phyloP scores from a whole-genome alignment of 106 monocot genomes.

The Platanthera zijinensis region DNA sequence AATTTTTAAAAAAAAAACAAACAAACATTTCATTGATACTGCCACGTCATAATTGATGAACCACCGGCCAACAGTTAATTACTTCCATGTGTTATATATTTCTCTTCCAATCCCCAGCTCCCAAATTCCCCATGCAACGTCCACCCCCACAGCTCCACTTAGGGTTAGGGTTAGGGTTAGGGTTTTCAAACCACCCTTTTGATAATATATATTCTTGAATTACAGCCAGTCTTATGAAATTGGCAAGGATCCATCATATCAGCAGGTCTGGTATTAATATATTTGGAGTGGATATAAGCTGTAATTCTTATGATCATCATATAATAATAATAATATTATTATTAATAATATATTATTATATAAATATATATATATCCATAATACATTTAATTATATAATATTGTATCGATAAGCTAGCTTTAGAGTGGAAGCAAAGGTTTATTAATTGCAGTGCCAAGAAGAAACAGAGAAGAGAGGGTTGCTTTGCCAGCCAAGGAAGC shows the following conservation, averaged over 20 bases:
- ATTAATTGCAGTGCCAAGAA: constrained; percentile 60
- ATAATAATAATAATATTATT: not conserved
- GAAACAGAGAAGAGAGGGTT: constrained; percentile 92
- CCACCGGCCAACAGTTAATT: not conserved
- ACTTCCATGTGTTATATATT: not conserved
- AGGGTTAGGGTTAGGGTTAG: constrained; percentile 31
- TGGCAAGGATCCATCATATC: no score
- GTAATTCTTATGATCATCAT: not conserved
- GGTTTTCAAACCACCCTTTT: constrained; percentile 10
- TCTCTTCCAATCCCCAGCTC: constrained; percentile 14
- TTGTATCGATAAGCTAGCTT: no score
- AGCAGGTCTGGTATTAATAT: no score
- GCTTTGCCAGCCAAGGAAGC: constrained; percentile 85
- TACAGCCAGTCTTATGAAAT: no score
- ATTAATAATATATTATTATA: not conserved
- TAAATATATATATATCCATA: not conserved
- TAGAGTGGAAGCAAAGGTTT: not conserved
- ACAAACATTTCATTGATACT: not conserved
- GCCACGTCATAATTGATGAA: not conserved
- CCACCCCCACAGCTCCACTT: not conserved
- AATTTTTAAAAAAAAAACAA: not conserved
- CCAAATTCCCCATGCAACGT: constrained; percentile 57
- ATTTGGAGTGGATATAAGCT: no score
- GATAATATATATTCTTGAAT: not conserved
- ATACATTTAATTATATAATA: no score